Evolutionary conservation across 257 asterid species (phyloP).

Genomic region (Linaria vulgaris): DNA sequence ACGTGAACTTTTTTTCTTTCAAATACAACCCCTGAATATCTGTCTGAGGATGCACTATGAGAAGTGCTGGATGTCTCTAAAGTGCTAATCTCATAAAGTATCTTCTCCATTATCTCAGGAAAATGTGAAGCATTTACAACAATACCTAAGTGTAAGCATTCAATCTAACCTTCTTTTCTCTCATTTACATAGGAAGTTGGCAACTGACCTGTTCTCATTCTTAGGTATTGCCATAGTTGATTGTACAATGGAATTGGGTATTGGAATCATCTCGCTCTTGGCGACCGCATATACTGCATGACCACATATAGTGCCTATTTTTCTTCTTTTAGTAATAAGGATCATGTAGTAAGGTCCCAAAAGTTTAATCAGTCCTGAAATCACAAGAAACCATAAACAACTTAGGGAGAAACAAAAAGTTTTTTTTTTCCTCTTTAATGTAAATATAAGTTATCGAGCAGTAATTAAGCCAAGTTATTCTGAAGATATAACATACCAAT

Average conservation of each 20-base stretch:
- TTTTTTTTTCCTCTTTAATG: not conserved
- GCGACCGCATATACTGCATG: constrained; percentile 82
- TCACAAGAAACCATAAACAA: constrained; percentile 23
- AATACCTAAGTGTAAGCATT: constrained; percentile 43
- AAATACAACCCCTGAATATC: constrained; percentile 59
- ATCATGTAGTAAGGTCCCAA: constrained; percentile 95
- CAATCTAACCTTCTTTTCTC: constrained; percentile 38
- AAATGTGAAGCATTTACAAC: constrained; percentile 30
- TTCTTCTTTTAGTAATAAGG: constrained; percentile 77
- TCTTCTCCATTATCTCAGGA: constrained; percentile 19
- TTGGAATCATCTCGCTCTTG: constrained; percentile 76
- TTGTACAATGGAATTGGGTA: constrained; percentile 59
- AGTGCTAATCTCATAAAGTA: constrained; percentile 16
- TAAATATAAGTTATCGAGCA: constrained; percentile 1
- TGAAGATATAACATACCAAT: constrained; percentile 55
- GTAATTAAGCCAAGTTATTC: not conserved
- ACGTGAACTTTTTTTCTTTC: constrained; percentile 64
- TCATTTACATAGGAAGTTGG: constrained; percentile 61
- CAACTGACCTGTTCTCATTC: constrained; percentile 97
- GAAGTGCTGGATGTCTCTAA: constrained; percentile 23
- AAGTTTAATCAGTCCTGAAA: constrained; percentile 77
- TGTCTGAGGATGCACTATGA: constrained; percentile 32
- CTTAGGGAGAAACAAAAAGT: constrained; percentile 14
- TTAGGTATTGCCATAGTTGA: constrained; percentile 78
- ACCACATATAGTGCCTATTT: constrained; percentile 85